These are phyloP conservation scores for Fusarium sp. DNA, from an alignment of 2,329 filamentous ascomycete genomes.

Conservation along the genomic window DNA sequence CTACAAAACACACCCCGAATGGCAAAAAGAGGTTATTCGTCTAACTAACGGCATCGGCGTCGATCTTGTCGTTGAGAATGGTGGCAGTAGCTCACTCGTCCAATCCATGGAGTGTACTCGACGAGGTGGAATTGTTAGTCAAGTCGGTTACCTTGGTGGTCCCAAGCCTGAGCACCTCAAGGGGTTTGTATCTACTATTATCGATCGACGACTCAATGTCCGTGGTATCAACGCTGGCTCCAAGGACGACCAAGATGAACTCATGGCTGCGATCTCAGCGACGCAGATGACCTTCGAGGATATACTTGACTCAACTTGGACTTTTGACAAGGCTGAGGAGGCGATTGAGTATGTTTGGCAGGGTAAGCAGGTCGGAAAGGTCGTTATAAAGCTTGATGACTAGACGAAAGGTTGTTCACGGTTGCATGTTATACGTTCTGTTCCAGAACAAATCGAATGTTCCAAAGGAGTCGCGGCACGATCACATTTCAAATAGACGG, in stretches of 20 bases:
- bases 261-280: constrained; percentile 50
- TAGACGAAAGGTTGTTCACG: background rate
- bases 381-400: constrained; percentile 45
- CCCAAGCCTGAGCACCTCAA: constrained; percentile 45
- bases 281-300: constrained; percentile 52
- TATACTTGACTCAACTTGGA: constrained; percentile 52
- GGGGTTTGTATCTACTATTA: constrained; percentile 51
- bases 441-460: background rate
- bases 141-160: constrained; percentile 55
- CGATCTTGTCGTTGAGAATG: constrained; percentile 61
- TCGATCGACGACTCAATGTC: constrained; percentile 52
- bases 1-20: constrained; percentile 58
- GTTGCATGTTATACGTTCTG: background rate
- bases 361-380: constrained; percentile 57
- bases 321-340: constrained; percentile 55
- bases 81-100: constrained; percentile 52
- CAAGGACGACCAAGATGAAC: constrained; percentile 54
- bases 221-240: constrained; percentile 56
- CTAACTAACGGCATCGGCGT: constrained; percentile 58
- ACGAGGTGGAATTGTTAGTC: constrained; percentile 55
- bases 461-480: background rate
- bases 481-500: background rate
- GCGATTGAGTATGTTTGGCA: constrained; percentile 56
- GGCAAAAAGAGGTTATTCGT: constrained; percentile 57
- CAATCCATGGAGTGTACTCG: constrained; percentile 54